These are phyloP conservation scores for Ajuga chamaepitys DNA, from an alignment of 257 asterid genomes.

Conservation along the genomic window DNA sequence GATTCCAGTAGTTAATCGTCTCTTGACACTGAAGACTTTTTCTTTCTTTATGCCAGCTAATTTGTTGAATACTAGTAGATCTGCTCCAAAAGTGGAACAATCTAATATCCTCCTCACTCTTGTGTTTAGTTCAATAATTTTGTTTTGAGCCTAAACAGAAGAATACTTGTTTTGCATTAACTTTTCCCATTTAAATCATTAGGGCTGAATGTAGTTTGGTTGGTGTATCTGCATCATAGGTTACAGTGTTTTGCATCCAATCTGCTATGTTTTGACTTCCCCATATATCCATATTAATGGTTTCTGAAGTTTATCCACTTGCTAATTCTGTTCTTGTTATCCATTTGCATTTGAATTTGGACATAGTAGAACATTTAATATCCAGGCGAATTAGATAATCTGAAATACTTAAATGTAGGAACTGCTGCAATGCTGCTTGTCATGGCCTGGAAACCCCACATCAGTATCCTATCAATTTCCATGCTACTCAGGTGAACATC, in stretches of 20 bases:
- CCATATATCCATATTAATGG: background rate
- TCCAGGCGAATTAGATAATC: conserved; percentile 1
- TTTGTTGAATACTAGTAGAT: too few species aligned
- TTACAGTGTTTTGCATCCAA: background rate
- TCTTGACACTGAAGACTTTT: background rate
- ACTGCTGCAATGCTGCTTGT: conserved; percentile 92
- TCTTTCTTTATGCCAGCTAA: background rate
- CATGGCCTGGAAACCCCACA: conserved; percentile 85
- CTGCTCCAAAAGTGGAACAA: too few species aligned
- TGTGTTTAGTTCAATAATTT: background rate
- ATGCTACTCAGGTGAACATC: conserved; percentile 66
- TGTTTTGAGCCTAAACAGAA: background rate
- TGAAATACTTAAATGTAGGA: conserved; percentile 47
- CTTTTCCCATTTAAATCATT: background rate
- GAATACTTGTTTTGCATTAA: background rate
- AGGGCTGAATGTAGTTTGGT: background rate
- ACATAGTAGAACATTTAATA: background rate
- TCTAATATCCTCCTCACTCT: background rate
- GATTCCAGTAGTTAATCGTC: background rate
- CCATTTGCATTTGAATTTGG: conserved; percentile 11
- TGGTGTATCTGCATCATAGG: background rate
- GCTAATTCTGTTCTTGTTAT: conserved; percentile 5
- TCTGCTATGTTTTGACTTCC: background rate
- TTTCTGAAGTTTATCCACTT: conserved; percentile 4
- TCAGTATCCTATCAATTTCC: conserved; percentile 59